Evolutionary conservation across 2,329 filamentous ascomycete species (phyloP).

Genomic region (Penicillium verrucosum): DNA sequence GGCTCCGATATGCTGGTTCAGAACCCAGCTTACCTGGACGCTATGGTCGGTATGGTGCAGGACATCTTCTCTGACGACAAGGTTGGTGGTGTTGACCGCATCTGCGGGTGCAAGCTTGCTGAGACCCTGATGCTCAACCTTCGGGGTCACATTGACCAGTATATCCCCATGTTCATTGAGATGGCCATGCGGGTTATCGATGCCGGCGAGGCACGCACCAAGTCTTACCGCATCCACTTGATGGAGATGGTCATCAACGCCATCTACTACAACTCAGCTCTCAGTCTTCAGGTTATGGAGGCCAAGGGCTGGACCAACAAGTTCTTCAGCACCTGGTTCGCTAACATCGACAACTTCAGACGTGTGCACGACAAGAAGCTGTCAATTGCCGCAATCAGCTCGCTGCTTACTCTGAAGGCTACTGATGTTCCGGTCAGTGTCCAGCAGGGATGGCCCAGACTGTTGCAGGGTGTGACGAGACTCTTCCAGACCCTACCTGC

Average conservation of each 20-base stretch:
- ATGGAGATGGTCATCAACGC: constrained; percentile 99
- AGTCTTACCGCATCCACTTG: constrained; percentile 89
- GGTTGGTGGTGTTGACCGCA: constrained; percentile 87
- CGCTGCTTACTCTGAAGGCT: constrained; percentile 73
- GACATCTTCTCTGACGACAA: constrained; percentile 93
- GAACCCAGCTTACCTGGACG: constrained; percentile 81
- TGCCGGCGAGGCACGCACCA: constrained; percentile 75
- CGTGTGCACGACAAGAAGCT: constrained; percentile 98
- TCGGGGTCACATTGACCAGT: constrained; percentile 80
- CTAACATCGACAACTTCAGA: constrained; percentile 87
- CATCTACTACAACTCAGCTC: constrained; percentile 91
- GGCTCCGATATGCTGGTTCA: constrained; percentile 75
- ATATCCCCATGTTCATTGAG: constrained; percentile 81
- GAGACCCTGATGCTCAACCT: constrained; percentile 97
- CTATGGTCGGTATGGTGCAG: constrained; percentile 87
- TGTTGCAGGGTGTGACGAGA: constrained; percentile 82
- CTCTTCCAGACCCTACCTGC: constrained; percentile 88
- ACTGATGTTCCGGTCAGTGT: constrained; percentile 88
- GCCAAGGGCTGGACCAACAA: constrained; percentile 93
- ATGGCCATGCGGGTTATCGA: constrained; percentile 80
- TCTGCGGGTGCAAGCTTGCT: constrained; percentile 95
- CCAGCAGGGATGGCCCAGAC: constrained; percentile 88
- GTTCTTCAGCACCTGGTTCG: constrained; percentile 98
- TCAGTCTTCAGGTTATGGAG: constrained; percentile 86
- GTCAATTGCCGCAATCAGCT: constrained; percentile 87